Evolutionary conservation across 2,329 filamentous ascomycete species (phyloP).

Genomic region (Grosmannia serpens): DNA sequence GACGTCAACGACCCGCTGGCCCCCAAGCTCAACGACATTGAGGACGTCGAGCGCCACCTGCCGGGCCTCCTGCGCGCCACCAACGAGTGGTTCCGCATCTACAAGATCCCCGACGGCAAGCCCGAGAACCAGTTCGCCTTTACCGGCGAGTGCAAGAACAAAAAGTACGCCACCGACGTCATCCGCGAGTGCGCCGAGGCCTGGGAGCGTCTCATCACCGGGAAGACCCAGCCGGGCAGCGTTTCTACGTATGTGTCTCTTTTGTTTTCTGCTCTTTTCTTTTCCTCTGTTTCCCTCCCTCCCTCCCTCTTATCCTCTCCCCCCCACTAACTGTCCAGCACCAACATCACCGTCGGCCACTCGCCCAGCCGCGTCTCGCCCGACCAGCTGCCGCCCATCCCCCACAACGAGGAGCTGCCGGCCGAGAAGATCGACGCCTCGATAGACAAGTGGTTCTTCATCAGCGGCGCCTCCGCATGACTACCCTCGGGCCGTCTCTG

Average conservation of each 20-base stretch:
- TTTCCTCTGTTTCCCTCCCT: not conserved
- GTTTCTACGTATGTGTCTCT: constrained; percentile 62
- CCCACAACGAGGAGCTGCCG: constrained; percentile 64
- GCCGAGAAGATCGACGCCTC: constrained; percentile 87
- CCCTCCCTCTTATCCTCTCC: not conserved
- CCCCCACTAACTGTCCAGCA: constrained; percentile 39
- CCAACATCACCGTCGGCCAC: constrained; percentile 67
- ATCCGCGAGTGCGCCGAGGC: constrained; percentile 93
- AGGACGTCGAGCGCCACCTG: constrained; percentile 97
- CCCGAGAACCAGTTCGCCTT: constrained; percentile 99
- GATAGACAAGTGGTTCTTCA: constrained; percentile 99
- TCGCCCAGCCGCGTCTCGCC: constrained; percentile 61
- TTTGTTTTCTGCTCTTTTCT: not conserved
- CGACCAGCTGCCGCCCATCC: constrained; percentile 64
- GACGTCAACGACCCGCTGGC: constrained; percentile 96
- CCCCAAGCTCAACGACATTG: constrained; percentile 92
- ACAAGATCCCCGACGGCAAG: constrained; percentile 99
- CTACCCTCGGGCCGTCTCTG: constrained; percentile 3
- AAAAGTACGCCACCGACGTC: constrained; percentile 94
- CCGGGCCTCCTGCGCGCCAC: constrained; percentile 93
- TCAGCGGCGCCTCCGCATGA: constrained; percentile 85
- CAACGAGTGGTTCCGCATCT: constrained; percentile 99
- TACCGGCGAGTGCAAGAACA: constrained; percentile 99
- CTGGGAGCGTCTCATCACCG: constrained; percentile 91
- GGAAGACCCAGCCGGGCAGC: constrained; percentile 68